Conservation (phyloP, 1,139 yeast genomes). For the Yamadazyma diddensiae region DNA sequence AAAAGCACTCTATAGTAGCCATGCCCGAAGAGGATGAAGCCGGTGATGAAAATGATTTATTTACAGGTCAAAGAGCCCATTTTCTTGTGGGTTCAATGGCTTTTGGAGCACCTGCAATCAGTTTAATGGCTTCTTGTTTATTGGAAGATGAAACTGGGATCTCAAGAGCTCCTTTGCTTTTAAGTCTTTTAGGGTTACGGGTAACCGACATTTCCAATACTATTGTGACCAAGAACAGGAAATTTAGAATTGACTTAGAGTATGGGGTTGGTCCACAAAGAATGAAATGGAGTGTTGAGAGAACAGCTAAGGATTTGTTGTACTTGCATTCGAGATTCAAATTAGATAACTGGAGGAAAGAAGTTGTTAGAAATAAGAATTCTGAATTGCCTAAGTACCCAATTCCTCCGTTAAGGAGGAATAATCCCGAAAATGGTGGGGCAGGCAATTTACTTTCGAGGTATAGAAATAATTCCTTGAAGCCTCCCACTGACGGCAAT, state of each 20-base stretch:
- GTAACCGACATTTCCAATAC: slow-evolving; percentile 52
- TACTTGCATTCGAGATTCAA: slow-evolving; percentile 68
- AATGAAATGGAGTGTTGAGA: slow-evolving; percentile 76
- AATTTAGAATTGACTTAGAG: slow-evolving; percentile 68
- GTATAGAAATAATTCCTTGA: slow-evolving; percentile 5
- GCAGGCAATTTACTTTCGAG: slow-evolving; percentile 4
- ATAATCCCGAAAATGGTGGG: slow-evolving; percentile 1
- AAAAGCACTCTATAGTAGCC: slow-evolving; percentile 19
- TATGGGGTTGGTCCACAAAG: slow-evolving; percentile 85
- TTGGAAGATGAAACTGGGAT: slow-evolving; percentile 75
- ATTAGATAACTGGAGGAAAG: slow-evolving; percentile 41
- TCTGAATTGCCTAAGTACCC: slow-evolving; percentile 30
- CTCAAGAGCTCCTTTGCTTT: slow-evolving; percentile 75
- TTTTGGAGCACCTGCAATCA: slow-evolving; percentile 78
- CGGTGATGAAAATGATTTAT: slow-evolving; percentile 24
- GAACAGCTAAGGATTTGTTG: slow-evolving; percentile 68
- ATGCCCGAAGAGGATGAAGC: slow-evolving; percentile 15
- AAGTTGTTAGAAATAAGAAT: slow-evolving; percentile 27
- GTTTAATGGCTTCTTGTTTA: slow-evolving; percentile 72
- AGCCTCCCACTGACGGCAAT: slow-evolving; percentile 1
- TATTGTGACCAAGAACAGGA: slow-evolving; percentile 46
- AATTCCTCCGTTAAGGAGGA: slow-evolving; percentile 25
- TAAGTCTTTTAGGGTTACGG: slow-evolving; percentile 67
- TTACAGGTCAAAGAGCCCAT: slow-evolving; percentile 54
- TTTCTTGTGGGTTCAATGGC: slow-evolving; percentile 60